Base-by-base conservation (phyloP, 2,329 filamentous ascomycete genomes). In the Cordyceps cicadae region DNA sequence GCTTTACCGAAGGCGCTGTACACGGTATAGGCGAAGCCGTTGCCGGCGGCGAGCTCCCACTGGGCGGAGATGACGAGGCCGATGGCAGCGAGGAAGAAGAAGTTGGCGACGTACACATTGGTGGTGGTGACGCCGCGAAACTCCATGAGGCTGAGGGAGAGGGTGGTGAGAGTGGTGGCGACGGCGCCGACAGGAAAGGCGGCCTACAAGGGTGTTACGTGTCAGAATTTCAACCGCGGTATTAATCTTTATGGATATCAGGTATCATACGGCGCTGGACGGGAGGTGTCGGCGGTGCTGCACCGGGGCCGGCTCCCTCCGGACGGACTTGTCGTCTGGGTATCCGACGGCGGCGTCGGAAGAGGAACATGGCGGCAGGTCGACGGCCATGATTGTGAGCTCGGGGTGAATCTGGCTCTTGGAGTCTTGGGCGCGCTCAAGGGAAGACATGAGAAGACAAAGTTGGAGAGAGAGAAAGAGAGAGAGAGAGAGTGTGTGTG, bases 131-230 rank as follows among this genome's bases (percentile, higher is more conserved):
- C 75, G 9, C 78, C 79, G 43, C 81, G 73, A 71, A 75, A 83
- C 66, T 80, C 80, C 79, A 83, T 83, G 54, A 83, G 67, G n/a
- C 76, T 75, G 0, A 82, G 69, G 0, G 79, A 81, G 0, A 84
- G 69, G 0, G 80, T 82, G 0, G 79, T 82, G 17, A 84, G 65
- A 0, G 81, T 83, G 1, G 79, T 83, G 0, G 78, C 76, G 63
- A 84, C 83, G 3, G 77, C 80, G 0, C 79, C 80, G 37, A 82
- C 77, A 0, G 77, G 77, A 0, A 82, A 68, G 0, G 78, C 77
- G 11, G 78, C 79, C 75, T 77, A 12, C 1, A n/a, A 4, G 24
- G 24, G 24, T 24, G 24, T 24, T 24, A 3, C 3, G 21, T 57
- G 2, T 24, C 24, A 24, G 49, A 14, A 3, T 34, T 45, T 19